Evolutionary conservation across 768 basidiomycete genomes (phyloP), one percentile per base, ranked within the genome.

Genomic region (Clavaria fumosa): DNA sequence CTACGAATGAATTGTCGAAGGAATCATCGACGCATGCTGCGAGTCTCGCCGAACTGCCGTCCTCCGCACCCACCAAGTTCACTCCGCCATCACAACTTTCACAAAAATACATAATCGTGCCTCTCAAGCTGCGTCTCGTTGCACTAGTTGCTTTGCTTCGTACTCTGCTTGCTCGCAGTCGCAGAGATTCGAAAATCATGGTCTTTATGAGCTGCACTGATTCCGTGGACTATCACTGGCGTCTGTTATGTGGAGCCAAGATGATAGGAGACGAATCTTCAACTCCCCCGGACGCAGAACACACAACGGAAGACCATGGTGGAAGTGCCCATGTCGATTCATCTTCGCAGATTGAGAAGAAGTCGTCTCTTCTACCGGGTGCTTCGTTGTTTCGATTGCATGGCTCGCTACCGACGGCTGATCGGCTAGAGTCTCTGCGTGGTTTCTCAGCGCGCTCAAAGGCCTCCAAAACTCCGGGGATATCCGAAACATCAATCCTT

Each of bases 131-230:
- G 21, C 80, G 95, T n/a, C 66, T 97, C 22, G 95, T 97, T 22
- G 70, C 86, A 0, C 71, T 99, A 15, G 66, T 96, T 22, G 80
- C 93, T 3, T 65, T 96, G 7, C 61, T 97, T 17, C 77, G 95
- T 17, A 72, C 74, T 4, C 63, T 93, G n/a, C 62, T 90, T 20
- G 62, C 78, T 19, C 71, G 78, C 54, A 62, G 70, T 17, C 64
- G 54, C 21, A 62, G 62, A 28, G 70, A 70, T 7, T 66, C 66
- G 28, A 88, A 84, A 56, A 72, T 95, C 39, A 88, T 99, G 33
- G 88, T 99, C 4, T 99, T 99, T 58, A 61, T 99, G 43, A 93
- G 84, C 47, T 96, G 89, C 50, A 97, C 90, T 4, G 93, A 96
- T 56, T 91, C 95, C 2, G 95, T 99, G 12, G 93, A 99, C 54